Evolutionary conservation across 1,284 basidiomycete genomes (phyloP).

Genomic region (Cutaneotrichosporon dermatis): DNA sequence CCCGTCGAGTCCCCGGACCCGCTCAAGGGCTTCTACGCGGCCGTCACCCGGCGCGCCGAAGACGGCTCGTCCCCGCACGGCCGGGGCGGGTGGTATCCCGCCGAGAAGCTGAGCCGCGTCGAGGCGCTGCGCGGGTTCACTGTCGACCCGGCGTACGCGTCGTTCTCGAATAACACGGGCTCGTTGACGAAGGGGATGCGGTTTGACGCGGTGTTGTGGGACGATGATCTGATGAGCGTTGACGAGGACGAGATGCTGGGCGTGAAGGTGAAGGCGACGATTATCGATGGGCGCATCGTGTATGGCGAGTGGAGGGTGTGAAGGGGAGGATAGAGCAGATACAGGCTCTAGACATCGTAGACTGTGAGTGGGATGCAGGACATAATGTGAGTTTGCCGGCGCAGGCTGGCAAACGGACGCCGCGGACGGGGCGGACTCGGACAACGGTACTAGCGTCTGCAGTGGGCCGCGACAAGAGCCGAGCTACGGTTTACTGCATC

Average conservation of each 20-base stretch:
- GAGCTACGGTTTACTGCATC: too few species aligned
- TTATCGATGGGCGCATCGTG: slow-evolving; percentile 68
- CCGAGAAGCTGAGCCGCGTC: slow-evolving; percentile 65
- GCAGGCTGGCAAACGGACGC: too few species aligned
- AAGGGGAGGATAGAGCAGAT: neutral
- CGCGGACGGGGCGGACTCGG: too few species aligned
- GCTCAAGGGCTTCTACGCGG: slow-evolving; percentile 72
- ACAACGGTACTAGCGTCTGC: too few species aligned
- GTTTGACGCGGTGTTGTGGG: slow-evolving; percentile 79
- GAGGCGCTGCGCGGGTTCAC: slow-evolving; percentile 72
- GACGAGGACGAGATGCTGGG: slow-evolving; percentile 61
- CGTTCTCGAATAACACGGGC: slow-evolving; percentile 63
- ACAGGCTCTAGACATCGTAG: too few species aligned
- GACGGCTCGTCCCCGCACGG: slow-evolving; percentile 78
- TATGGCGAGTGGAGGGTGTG: slow-evolving; percentile 47
- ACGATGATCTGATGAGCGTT: slow-evolving; percentile 70
- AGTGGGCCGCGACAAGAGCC: too few species aligned
- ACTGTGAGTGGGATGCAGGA: too few species aligned
- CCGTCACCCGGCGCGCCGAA: slow-evolving; percentile 65
- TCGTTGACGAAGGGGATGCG: slow-evolving; percentile 68
- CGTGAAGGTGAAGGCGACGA: slow-evolving; percentile 69
- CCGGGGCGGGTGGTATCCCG: slow-evolving; percentile 67
- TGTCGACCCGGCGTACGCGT: slow-evolving; percentile 70
- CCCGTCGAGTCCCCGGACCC: slow-evolving; percentile 64
- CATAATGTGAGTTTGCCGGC: too few species aligned